Evolutionary conservation across 176 grass and related monocot species (phyloP).

Genomic region (Tillandsia leiboldiana): DNA sequence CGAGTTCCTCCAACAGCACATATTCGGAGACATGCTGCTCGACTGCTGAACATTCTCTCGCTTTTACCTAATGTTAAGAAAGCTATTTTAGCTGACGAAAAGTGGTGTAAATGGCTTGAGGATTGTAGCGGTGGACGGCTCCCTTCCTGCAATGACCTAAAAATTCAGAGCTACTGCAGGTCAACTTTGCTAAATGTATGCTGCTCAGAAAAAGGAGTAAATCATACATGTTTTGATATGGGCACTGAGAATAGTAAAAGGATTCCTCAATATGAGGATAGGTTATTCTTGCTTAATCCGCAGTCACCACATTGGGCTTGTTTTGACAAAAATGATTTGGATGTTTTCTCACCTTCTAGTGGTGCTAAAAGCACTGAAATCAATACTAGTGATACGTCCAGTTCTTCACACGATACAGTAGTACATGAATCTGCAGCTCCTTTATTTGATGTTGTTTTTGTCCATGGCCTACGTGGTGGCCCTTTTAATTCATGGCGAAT

Average conservation of each 20-base stretch:
- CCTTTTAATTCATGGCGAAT: slow-evolving; percentile 98
- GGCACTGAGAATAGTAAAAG: slow-evolving; percentile 50
- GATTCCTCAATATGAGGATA: slow-evolving; percentile 68
- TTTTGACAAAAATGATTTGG: slow-evolving; percentile 35
- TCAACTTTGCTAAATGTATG: slow-evolving; percentile 65
- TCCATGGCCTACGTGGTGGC: slow-evolving; percentile 86
- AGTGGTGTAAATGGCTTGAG: slow-evolving; percentile 90
- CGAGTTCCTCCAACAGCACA: slow-evolving; percentile 81
- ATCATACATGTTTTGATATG: slow-evolving; percentile 31
- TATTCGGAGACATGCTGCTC: slow-evolving; percentile 81
- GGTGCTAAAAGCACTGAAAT: slow-evolving; percentile 22
- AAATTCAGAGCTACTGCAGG: slow-evolving; percentile 77
- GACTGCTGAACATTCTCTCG: slow-evolving; percentile 77
- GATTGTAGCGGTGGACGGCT: slow-evolving; percentile 62
- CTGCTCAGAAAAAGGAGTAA: slow-evolving; percentile 30
- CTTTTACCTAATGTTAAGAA: slow-evolving; percentile 68
- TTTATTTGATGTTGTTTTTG: slow-evolving; percentile 74
- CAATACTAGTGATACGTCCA: slow-evolving; percentile 12
- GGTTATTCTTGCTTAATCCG: slow-evolving; percentile 82
- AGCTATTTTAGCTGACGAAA: slow-evolving; percentile 55
- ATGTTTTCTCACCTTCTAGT: slow-evolving; percentile 20
- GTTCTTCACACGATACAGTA: slow-evolving; percentile 15
- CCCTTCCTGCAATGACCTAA: slow-evolving; percentile 66
- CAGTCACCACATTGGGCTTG: slow-evolving; percentile 50
- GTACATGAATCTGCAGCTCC: slow-evolving; percentile 18